A percentile compares a stretch with the other conserved stretches of the same genome.
Conservation (phyloP, 2,329 filamentous ascomycete genomes). For the Lojkania enalia region DNA sequence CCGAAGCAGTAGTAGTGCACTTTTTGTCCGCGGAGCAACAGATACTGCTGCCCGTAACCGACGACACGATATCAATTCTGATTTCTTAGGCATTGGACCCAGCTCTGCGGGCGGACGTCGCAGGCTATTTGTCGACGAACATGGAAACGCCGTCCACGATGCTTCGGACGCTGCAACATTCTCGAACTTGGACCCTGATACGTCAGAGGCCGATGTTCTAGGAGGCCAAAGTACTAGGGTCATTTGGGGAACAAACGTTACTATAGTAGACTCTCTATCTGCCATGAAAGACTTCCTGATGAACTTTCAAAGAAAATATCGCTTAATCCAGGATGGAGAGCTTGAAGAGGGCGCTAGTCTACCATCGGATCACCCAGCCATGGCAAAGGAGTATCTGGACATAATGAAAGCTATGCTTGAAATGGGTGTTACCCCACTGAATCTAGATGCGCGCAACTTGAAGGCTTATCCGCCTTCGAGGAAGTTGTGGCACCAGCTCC, state of each 20-base stretch:
- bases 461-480: constrained; percentile 89
- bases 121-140: constrained; percentile 66
- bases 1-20: constrained; percentile 79
- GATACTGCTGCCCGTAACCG: constrained; percentile 64
- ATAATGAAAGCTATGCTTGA: constrained; percentile 90
- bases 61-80: constrained; percentile 86
- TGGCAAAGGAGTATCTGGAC: constrained; percentile 80
- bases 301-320: constrained; percentile 92
- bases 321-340: constrained; percentile 86
- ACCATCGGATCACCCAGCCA: constrained; percentile 67
- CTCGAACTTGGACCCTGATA: constrained; percentile 74
- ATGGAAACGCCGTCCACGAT: constrained; percentile 61
- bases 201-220: constrained; percentile 86
- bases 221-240: constrained; percentile 80
- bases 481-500: constrained; percentile 94
- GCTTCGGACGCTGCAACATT: constrained; percentile 64
- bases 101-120: constrained; percentile 57
- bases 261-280: constrained; percentile 83
- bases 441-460: constrained; percentile 85
- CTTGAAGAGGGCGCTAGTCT: constrained; percentile 71
- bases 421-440: constrained; percentile 80
- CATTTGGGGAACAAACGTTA: constrained; percentile 98
- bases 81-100: constrained; percentile 59
- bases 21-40: constrained; percentile 72
- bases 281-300: constrained; percentile 89